A percentile compares a stretch with the other conserved stretches of the same genome.
Conservation (phyloP, 164 flowering plant genomes). For the Nymphaea colorata region DNA sequence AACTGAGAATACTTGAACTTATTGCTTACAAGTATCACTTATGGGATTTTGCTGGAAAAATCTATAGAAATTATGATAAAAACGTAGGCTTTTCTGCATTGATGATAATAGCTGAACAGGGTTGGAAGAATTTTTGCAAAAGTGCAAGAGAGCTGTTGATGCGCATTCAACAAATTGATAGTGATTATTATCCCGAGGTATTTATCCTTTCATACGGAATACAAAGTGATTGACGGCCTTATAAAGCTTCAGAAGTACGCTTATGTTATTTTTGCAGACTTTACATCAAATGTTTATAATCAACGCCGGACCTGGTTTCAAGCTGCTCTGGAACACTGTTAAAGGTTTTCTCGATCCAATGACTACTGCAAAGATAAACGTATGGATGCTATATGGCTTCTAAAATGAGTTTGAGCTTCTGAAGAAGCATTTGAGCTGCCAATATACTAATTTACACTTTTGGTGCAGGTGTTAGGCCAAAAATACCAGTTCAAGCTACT, state of each 20-base stretch:
- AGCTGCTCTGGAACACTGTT: constrained; percentile 84
- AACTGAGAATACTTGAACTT: too few relatives aligned
- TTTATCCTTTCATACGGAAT: neutral
- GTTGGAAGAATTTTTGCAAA: constrained; percentile 44
- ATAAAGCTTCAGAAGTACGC: too few relatives aligned
- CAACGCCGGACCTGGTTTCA: constrained; percentile 92
- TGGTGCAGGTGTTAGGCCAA: constrained; percentile 61
- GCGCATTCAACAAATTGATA: constrained; percentile 65
- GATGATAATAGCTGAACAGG: too few relatives aligned
- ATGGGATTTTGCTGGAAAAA: too few relatives aligned
- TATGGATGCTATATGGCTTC: constrained; percentile 12
- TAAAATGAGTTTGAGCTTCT: neutral
- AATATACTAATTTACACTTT: neutral
- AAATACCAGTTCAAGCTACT: constrained; percentile 53
- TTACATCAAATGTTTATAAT: constrained; percentile 77
- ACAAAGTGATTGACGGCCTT: too few relatives aligned
- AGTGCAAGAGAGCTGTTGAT: constrained; percentile 63
- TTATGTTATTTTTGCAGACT: constrained; percentile 33
- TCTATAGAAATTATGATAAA: too few relatives aligned
- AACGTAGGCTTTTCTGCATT: too few relatives aligned
- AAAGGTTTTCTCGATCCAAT: constrained; percentile 73
- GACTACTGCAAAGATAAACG: constrained; percentile 81
- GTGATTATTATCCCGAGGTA: constrained; percentile 89
- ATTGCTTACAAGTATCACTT: too few relatives aligned
- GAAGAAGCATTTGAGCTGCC: neutral